phyloP scores from a whole-genome alignment of 169 alveolate species.

The Plasmodium malariae region DNA sequence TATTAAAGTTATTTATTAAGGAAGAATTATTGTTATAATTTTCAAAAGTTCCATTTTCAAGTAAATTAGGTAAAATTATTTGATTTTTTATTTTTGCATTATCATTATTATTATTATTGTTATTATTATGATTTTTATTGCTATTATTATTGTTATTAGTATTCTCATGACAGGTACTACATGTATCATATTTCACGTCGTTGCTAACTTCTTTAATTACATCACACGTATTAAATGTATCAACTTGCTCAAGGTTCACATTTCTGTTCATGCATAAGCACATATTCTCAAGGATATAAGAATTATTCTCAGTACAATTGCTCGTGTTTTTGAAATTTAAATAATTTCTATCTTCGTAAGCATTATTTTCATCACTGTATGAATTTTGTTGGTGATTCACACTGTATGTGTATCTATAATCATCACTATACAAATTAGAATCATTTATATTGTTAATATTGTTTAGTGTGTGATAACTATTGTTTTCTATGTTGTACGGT shows the following conservation, averaged over 20 bases:
- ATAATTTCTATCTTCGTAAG: background rate
- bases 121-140: background rate
- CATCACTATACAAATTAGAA: background rate
- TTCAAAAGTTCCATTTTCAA: constrained; percentile 4
- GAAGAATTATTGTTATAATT: constrained; percentile 9
- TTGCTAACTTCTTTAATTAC: background rate
- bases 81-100: constrained; percentile 5
- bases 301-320: background rate
- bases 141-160: background rate
- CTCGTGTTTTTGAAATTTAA: constrained; percentile 3
- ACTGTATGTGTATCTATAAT: constrained; percentile 9
- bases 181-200: background rate
- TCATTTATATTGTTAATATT: constrained; percentile 10
- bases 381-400: background rate
- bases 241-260: background rate
- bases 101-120: background rate
- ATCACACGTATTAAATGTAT: constrained; percentile 4
- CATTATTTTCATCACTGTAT: constrained; percentile 8
- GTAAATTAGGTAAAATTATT: constrained; percentile 9
- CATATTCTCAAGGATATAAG: background rate
- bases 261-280: constrained; percentile 4
- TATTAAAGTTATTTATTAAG: background rate
- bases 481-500: constrained; percentile 3
- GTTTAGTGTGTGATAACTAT: background rate
- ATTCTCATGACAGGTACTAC: constrained; percentile 14